Conservation (phyloP, 1,284 basidiomycete genomes). For the Cronartium ribicola region DNA sequence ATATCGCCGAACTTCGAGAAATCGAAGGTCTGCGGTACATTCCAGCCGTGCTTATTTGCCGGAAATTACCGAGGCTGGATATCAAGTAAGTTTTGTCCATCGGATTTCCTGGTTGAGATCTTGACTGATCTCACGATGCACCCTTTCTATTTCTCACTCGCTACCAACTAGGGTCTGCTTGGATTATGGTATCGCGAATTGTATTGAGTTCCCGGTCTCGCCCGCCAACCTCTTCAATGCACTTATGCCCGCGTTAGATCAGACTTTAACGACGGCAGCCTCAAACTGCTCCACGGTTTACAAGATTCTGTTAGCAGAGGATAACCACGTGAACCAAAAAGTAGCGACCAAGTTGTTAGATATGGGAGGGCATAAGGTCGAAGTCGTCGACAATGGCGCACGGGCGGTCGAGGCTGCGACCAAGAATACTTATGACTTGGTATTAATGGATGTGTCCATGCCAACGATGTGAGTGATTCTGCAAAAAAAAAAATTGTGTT, state of each 20-base stretch:
- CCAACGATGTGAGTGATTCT: slow-evolving; percentile 51
- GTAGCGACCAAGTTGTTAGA: slow-evolving; percentile 94
- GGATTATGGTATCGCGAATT: slow-evolving; percentile 82
- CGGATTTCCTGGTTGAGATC: neutral
- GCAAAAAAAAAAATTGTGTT: neutral
- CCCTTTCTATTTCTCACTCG: slow-evolving; percentile 45
- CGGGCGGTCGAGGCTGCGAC: slow-evolving; percentile 85
- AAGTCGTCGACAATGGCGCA: slow-evolving; percentile 96
- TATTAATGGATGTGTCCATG: slow-evolving; percentile 96
- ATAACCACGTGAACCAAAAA: slow-evolving; percentile 97
- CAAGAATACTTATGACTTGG: slow-evolving; percentile 62
- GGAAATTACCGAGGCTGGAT: slow-evolving; percentile 53
- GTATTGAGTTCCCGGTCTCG: slow-evolving; percentile 83
- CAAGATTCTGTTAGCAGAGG: slow-evolving; percentile 94
- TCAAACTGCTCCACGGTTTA: slow-evolving; percentile 74
- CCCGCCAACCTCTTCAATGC: slow-evolving; percentile 86
- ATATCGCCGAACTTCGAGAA: slow-evolving; percentile 79
- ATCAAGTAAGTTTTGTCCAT: slow-evolving; percentile 45
- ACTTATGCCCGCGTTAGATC: slow-evolving; percentile 88
- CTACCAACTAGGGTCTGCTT: slow-evolving; percentile 59
- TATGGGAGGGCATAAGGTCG: slow-evolving; percentile 90
- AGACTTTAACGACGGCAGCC: slow-evolving; percentile 77
- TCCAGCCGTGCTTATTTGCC: slow-evolving; percentile 88
- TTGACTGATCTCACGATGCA: neutral
- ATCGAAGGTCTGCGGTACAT: slow-evolving; percentile 94